phyloP scores from a whole-genome alignment of 805 yeast genomes.

The Wickerhamiella brachini region DNA sequence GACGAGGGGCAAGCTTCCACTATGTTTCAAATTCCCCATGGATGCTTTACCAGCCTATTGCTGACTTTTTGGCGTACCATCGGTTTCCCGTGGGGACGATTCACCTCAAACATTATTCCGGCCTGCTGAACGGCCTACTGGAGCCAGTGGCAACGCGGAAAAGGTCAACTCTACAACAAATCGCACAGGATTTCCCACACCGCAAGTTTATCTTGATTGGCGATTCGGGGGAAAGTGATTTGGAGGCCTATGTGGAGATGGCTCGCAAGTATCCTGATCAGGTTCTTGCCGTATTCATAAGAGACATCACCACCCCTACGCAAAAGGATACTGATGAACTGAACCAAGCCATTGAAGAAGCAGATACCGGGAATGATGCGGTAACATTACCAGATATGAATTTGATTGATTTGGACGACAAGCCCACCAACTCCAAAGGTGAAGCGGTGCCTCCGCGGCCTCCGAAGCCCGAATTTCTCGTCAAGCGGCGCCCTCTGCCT shows the following conservation, averaged over 20 bases:
- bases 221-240: conserved; percentile 90
- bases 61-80: conserved; percentile 39
- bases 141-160: conserved; percentile 82
- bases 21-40: conserved; percentile 95
- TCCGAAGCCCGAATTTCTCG: conserved; percentile 19
- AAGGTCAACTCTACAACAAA: conserved; percentile 44
- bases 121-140: conserved; percentile 66
- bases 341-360: conserved; percentile 4
- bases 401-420: conserved; percentile 14
- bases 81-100: conserved; percentile 69
- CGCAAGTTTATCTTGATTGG: conserved; percentile 78
- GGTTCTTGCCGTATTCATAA: conserved; percentile 60
- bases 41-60: conserved; percentile 57
- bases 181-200: conserved; percentile 59
- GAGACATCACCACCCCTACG: conserved; percentile 43
- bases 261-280: conserved; percentile 49
- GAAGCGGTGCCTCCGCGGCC: conserved; percentile 20
- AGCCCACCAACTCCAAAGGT: conserved; percentile 8
- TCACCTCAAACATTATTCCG: conserved; percentile 76
- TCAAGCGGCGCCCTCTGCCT: background rate
- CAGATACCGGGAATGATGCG: conserved; percentile 17
- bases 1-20: conserved; percentile 50
- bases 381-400: conserved; percentile 17
- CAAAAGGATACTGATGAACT: conserved; percentile 18
- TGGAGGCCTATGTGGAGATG: conserved; percentile 75